A percentile compares a stretch with the other conserved stretches of the same genome.
These are phyloP conservation scores for Trichosporon sp. DNA, from an alignment of 1,284 basidiomycete species.

Conservation along the genomic window DNA sequence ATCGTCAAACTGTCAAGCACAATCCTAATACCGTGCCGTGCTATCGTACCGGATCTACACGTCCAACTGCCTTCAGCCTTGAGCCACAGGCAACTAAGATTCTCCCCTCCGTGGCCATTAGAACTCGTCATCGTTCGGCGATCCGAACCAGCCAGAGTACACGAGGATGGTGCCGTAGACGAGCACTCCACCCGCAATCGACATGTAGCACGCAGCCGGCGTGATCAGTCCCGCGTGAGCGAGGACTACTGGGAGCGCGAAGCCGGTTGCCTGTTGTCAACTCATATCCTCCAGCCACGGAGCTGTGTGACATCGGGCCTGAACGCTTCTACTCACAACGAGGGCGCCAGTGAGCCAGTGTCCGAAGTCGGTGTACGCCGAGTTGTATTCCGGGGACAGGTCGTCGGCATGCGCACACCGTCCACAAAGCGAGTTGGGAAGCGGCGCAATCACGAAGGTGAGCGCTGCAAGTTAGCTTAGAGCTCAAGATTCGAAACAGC, in stretches of 20 bases:
- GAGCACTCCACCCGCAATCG: conserved; percentile 86
- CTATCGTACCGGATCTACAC: neutral
- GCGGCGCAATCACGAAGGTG: conserved; percentile 90
- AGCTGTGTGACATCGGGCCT: neutral
- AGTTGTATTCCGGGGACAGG: conserved; percentile 62
- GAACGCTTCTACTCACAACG: conserved; percentile 63
- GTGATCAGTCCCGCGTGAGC: conserved; percentile 89
- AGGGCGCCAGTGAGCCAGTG: conserved; percentile 89
- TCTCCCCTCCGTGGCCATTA: neutral
- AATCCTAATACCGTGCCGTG: neutral
- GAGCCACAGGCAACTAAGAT: neutral
- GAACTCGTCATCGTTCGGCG: conserved; percentile 49
- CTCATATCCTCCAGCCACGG: too few species aligned
- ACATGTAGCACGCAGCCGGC: conserved; percentile 86
- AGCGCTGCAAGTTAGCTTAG: conserved; percentile 64
- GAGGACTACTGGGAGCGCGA: conserved; percentile 88
- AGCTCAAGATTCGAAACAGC: neutral
- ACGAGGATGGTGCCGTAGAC: conserved; percentile 93
- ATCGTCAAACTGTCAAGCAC: neutral
- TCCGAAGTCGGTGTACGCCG: conserved; percentile 81
- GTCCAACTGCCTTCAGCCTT: neutral
- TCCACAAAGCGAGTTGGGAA: conserved; percentile 81
- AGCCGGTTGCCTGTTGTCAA: conserved; percentile 65
- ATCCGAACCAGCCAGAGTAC: conserved; percentile 75
- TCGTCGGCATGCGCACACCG: conserved; percentile 61